A percentile compares a stretch with the other conserved stretches of the same genome.
These are phyloP conservation scores for Quercus lobata DNA, from an alignment of 331 rosid species.

Conservation along the genomic window DNA sequence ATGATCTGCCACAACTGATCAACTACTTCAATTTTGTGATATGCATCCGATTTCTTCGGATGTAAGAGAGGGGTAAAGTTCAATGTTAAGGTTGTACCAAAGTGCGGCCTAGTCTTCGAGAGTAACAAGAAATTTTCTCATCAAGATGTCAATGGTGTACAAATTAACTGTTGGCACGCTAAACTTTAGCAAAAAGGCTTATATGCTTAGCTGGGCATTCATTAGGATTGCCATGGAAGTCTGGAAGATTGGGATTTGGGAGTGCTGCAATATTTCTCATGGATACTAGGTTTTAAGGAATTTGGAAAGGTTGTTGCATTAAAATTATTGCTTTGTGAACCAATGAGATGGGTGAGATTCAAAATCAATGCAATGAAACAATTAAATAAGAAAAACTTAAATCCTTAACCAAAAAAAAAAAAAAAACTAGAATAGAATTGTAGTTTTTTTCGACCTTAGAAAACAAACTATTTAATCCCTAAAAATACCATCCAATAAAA, in stretches of 20 bases:
- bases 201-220: slow-evolving; percentile 51
- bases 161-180: slow-evolving; percentile 50
- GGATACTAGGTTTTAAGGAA: neutral
- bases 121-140: slow-evolving; percentile 52
- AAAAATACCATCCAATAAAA: no score
- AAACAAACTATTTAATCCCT: no score
- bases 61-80: slow-evolving; percentile 40
- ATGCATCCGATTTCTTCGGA: slow-evolving; percentile 61
- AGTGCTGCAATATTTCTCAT: slow-evolving; percentile 39
- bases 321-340: slow-evolving; percentile 11
- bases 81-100: slow-evolving; percentile 68
- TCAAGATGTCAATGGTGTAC: slow-evolving; percentile 31
- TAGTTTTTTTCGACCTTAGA: no score
- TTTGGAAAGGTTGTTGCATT: neutral
- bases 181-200: slow-evolving; percentile 55
- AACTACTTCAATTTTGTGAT: slow-evolving; percentile 24
- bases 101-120: slow-evolving; percentile 53
- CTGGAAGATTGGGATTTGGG: slow-evolving; percentile 14
- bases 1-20: slow-evolving; percentile 38
- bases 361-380: no score
- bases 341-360: neutral
- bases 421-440: no score
- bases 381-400: no score
- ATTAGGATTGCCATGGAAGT: slow-evolving; percentile 34
- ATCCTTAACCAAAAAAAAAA: no score